Evolutionary conservation across 108 stramenopile genomes (phyloP), one percentile per base, ranked within the genome.

Genomic region (Fragilariopsis cylindrus): DNA sequence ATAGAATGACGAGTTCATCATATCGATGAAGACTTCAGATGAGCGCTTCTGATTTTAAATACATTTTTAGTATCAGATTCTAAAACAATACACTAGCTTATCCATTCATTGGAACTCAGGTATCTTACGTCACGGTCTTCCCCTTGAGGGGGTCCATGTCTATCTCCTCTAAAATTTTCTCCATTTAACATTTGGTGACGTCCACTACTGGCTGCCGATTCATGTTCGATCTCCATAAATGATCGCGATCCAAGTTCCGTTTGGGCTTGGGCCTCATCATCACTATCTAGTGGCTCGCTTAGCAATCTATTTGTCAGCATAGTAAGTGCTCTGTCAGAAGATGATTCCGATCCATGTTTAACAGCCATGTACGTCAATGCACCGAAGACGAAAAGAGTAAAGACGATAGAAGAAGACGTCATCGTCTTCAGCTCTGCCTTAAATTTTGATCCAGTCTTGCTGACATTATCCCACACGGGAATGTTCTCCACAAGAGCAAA

Each of bases 401-500:
- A 89, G 57, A 94, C 86, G 68, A 94, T 94, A 43, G 88, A 82
- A 9, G 91, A 79, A 8, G 90, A 91, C 2, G 93, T 94, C 93
- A 94, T 94, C 44, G 91, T 87, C 73, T 90, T 89, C 69, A 96
- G 60, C 54, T 90, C 73, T 19, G 80, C 74, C 79, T 96, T 96
- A 76, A 77, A 92, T 21, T 88, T 70, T 7, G 90, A 88, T 48
- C 95, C 95, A 42, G 62, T 57, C 15, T 87, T 77, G 9, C 82
- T 86, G 18, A 93, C 91, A 19, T 78, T 70, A 65, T 96, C 85
- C 82, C 90, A 96, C 5, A 93, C 84, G 8, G 92, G 92, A 57
- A 96, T 82, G 63, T 84, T 96, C 71, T 93, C 92, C 18, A 96
- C 92, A 12, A 96, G 83, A 15, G 95, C 92, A 56, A 93, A 89